Evolutionary conservation across 2,329 filamentous ascomycete genomes (phyloP).

Genomic region (Hypomyces rosellus): DNA sequence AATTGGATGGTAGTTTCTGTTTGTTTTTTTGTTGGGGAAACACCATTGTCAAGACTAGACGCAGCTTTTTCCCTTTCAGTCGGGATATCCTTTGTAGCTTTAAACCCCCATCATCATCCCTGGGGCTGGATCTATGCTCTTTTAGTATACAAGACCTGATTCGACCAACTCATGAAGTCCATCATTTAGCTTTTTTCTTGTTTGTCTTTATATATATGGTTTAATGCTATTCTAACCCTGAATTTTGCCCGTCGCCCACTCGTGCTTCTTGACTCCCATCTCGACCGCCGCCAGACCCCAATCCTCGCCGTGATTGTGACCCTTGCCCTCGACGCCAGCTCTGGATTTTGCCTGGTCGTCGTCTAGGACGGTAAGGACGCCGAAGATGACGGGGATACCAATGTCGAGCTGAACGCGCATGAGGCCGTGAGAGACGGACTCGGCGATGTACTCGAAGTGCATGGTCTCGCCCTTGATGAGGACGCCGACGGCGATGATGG

Average conservation of each 20-base stretch:
- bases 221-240: conserved; percentile 28
- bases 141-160: not conserved
- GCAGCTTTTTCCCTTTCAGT: not conserved
- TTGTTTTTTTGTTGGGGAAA: conserved; percentile 2
- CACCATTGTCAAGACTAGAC: not conserved
- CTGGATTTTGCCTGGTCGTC: conserved; percentile 84
- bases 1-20: conserved; percentile 16
- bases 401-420: conserved; percentile 92
- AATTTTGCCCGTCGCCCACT: conserved; percentile 69
- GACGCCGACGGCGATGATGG: conserved; percentile 89
- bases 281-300: conserved; percentile 95
- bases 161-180: not conserved
- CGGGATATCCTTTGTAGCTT: not conserved
- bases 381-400: conserved; percentile 85
- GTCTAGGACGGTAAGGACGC: conserved; percentile 78
- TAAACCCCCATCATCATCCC: not conserved
- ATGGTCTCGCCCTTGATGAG: conserved; percentile 98
- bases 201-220: conserved; percentile 4
- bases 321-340: conserved; percentile 61
- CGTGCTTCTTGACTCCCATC: conserved; percentile 79
- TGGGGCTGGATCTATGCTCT: not conserved
- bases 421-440: conserved; percentile 81
- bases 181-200: conserved; percentile 8
- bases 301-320: conserved; percentile 93
- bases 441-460: conserved; percentile 98